phyloP scores from a whole-genome alignment of 768 basidiomycete genomes.

The Galerina marginata region DNA sequence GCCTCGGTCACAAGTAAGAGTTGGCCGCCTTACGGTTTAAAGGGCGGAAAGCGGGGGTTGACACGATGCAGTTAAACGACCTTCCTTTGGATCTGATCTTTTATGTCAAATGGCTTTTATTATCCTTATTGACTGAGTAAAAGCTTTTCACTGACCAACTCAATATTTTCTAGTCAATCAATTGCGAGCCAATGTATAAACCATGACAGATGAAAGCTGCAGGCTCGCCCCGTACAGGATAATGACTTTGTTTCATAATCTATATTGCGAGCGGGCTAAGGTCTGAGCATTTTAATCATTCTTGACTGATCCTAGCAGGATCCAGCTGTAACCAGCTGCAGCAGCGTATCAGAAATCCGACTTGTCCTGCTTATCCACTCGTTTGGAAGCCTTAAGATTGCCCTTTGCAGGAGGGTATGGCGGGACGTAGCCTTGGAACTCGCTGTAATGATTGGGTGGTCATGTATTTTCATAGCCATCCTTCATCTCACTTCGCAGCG shows the following conservation, averaged over 20 bases:
- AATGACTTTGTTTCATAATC: slow-evolving; percentile 20
- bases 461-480: slow-evolving; percentile 30
- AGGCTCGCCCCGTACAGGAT: slow-evolving; percentile 67
- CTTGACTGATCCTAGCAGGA: slow-evolving; percentile 67
- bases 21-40: slow-evolving; percentile 71
- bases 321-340: slow-evolving; percentile 57
- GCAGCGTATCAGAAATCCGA: slow-evolving; percentile 73
- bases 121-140: background rate
- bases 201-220: slow-evolving; percentile 57
- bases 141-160: background rate
- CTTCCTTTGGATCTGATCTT: slow-evolving; percentile 90
- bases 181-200: slow-evolving; percentile 1
- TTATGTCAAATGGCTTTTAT: slow-evolving; percentile 9
- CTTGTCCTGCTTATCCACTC: slow-evolving; percentile 34
- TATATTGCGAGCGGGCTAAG: slow-evolving; percentile 77
- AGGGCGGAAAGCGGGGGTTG: slow-evolving; percentile 77
- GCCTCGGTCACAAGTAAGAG: slow-evolving; percentile 64
- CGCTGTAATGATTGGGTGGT: slow-evolving; percentile 61
- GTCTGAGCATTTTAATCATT: slow-evolving; percentile 77
- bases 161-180: background rate
- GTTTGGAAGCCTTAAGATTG: slow-evolving; percentile 44
- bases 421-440: slow-evolving; percentile 53
- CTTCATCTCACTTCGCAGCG: slow-evolving; percentile 77
- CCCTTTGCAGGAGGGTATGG: slow-evolving; percentile 39
- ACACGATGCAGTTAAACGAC: slow-evolving; percentile 70